Percentiles rank a stretch among this genome's conserved stretches.
Conservation (phyloP, 139 green algal genomes). For the Micractinium sp. region DNA sequence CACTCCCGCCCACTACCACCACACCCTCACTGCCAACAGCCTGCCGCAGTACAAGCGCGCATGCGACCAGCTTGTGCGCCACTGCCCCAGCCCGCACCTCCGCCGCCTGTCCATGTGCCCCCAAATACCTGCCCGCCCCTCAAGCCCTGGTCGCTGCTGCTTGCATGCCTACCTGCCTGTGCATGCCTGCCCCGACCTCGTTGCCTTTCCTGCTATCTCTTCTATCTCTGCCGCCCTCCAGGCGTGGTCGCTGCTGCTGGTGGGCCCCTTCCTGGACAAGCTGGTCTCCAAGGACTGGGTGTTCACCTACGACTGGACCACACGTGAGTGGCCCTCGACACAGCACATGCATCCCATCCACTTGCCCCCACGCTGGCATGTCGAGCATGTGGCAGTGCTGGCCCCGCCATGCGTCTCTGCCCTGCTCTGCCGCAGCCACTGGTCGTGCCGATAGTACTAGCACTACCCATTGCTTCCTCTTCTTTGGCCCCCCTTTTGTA, state of each 20-base stretch:
- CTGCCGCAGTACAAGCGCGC: background rate
- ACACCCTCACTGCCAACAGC: background rate
- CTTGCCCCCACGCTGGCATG: too few species aligned
- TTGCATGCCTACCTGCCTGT: too few species aligned
- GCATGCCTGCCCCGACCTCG: background rate
- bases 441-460: background rate
- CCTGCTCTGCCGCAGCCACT: background rate
- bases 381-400: background rate
- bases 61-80: too few species aligned
- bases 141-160: background rate
- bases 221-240: slow-evolving; percentile 25
- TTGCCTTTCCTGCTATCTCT: background rate
- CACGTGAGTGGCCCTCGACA: background rate
- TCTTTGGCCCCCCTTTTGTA: background rate
- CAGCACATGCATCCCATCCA: too few species aligned
- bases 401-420: background rate
- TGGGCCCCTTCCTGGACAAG: slow-evolving; percentile 82
- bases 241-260: slow-evolving; percentile 73
- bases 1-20: too few species aligned
- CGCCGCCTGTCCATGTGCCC: too few species aligned
- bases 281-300: slow-evolving; percentile 68
- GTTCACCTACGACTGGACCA: slow-evolving; percentile 59
- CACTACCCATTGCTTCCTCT: background rate
- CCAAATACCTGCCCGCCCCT: background rate
- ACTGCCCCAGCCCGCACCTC: too few species aligned